These are phyloP conservation scores for Meripilus lineatus DNA, from an alignment of 1,284 basidiomycete species.

Conservation along the genomic window DNA sequence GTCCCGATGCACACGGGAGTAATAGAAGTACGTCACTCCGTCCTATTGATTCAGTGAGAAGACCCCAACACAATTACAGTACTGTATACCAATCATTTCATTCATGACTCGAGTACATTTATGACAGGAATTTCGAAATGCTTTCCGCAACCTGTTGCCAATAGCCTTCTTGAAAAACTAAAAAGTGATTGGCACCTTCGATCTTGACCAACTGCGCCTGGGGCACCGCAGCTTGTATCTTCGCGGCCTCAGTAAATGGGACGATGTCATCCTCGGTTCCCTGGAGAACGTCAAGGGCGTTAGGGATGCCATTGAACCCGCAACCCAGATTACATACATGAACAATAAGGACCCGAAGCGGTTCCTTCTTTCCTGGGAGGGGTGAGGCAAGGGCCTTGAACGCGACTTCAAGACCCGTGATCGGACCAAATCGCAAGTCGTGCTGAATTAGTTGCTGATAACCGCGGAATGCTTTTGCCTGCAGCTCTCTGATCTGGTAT, in stretches of 20 bases:
- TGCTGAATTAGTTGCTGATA: slow-evolving; percentile 17
- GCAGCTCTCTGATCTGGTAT: too few species aligned
- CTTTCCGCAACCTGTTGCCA: slow-evolving; percentile 37
- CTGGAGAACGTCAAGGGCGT: slow-evolving; percentile 20
- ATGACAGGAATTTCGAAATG: slow-evolving; percentile 33
- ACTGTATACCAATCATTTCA: too few species aligned
- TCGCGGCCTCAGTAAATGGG: slow-evolving; percentile 48
- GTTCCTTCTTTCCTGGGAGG: slow-evolving; percentile 22
- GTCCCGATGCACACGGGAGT: too few species aligned
- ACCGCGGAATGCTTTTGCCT: slow-evolving; percentile 17
- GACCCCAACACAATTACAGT: too few species aligned
- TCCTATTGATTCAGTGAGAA: too few species aligned
- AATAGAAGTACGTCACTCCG: too few species aligned
- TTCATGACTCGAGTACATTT: not conserved
- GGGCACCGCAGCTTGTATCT: slow-evolving; percentile 50
- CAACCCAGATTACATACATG: slow-evolving; percentile 41
- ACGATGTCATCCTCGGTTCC: slow-evolving; percentile 65
- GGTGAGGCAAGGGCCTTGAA: slow-evolving; percentile 16
- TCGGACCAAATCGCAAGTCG: slow-evolving; percentile 19
- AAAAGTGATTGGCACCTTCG: slow-evolving; percentile 47
- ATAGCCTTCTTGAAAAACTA: slow-evolving; percentile 45
- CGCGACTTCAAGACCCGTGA: slow-evolving; percentile 18
- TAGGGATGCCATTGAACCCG: not conserved
- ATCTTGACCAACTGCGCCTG: slow-evolving; percentile 50
- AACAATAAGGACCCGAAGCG: slow-evolving; percentile 45